Conservation (phyloP, 1,284 basidiomycete genomes). For the Ceratorhiza oryzae-sativae region DNA sequence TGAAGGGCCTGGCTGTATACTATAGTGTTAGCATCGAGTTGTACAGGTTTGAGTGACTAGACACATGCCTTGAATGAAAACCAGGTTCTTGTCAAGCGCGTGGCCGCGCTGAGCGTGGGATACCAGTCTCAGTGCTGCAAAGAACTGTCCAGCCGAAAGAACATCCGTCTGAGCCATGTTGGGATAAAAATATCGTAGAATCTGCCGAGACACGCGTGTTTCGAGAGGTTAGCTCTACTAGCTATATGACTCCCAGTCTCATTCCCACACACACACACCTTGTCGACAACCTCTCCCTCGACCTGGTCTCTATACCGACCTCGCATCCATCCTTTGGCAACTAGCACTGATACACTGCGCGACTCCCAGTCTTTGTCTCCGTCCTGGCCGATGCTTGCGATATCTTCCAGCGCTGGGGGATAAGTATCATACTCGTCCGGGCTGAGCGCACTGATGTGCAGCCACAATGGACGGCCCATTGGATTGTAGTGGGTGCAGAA, state of each 20-base stretch:
- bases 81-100: constrained; percentile 41
- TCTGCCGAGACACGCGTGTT: constrained; percentile 31
- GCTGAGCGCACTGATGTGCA: constrained; percentile 42
- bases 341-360: constrained; percentile 35
- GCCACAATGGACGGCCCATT: constrained; percentile 42
- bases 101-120: constrained; percentile 42
- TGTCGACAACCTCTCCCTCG: constrained; percentile 42
- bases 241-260: neutral
- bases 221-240: neutral
- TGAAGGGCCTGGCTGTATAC: neutral
- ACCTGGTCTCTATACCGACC: constrained; percentile 42
- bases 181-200: constrained; percentile 40
- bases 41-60: neutral
- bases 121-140: constrained; percentile 42
- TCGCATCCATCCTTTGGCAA: constrained; percentile 42
- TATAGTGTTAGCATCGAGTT: neutral
- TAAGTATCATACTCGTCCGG: constrained; percentile 41
- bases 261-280: constrained; percentile 35
- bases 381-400: constrained; percentile 37
- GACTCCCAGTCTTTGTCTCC: constrained; percentile 38
- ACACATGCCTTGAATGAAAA: constrained; percentile 43
- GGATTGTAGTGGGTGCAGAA: neutral
- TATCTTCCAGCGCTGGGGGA: constrained; percentile 40
- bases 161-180: constrained; percentile 16
- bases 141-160: constrained; percentile 43